phyloP scores from a whole-genome alignment of 164 flowering plant genomes.

The Piper betle region DNA sequence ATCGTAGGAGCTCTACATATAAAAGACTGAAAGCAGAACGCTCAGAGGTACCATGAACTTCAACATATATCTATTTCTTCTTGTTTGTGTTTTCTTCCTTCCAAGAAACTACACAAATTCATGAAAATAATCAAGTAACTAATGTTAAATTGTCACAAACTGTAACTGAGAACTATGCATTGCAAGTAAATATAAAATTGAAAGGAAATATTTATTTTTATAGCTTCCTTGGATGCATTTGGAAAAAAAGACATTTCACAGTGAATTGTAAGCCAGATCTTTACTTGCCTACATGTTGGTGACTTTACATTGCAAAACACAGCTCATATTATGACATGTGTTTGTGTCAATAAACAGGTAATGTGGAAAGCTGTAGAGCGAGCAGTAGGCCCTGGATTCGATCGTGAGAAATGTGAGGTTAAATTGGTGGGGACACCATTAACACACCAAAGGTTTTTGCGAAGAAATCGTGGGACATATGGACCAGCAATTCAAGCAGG shows the following conservation, averaged over 20 bases:
- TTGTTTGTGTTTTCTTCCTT: not conserved
- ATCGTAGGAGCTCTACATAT: constrained; percentile 66
- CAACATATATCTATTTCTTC: not conserved
- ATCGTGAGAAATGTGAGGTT: constrained; percentile 81
- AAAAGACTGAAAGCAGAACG: constrained; percentile 65
- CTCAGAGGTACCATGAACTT: constrained; percentile 50
- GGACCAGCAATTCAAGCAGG: constrained; percentile 93
- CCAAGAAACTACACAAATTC: too few species aligned
- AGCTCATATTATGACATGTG: not conserved
- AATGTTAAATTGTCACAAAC: too few species aligned
- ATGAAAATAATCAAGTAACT: too few species aligned
- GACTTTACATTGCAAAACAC: not conserved
- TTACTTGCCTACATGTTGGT: not conserved
- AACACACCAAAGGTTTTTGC: constrained; percentile 77
- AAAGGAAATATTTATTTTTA: too few species aligned
- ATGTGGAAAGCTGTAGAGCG: constrained; percentile 95
- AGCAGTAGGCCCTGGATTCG: constrained; percentile 72
- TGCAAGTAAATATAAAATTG: too few species aligned
- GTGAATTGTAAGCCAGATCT: not conserved
- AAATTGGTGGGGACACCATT: constrained; percentile 82
- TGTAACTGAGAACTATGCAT: too few species aligned
- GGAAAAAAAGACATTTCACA: not conserved
- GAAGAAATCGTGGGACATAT: constrained; percentile 86
- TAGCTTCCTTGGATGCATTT: too few species aligned
- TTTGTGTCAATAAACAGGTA: constrained; percentile 27